Evolutionary conservation across 1,284 basidiomycete species (phyloP), one percentile per base, ranked within the genome.

Genomic region (Caloboletus inedulis): DNA sequence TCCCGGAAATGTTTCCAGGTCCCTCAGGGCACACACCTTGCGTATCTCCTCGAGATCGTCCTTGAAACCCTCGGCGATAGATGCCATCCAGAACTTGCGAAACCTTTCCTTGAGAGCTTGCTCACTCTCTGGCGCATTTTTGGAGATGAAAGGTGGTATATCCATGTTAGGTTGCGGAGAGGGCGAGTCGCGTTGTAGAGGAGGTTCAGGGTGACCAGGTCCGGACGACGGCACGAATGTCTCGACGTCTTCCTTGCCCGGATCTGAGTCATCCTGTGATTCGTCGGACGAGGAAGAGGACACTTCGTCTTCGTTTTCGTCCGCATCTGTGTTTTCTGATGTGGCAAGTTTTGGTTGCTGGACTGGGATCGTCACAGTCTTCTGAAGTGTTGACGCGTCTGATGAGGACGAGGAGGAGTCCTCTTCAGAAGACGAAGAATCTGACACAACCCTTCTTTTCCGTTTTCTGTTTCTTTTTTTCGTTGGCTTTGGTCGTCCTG

Each of bases 11-110:
- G 2, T 6, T 18, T 3, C 4, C 25, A 35, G 3, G 4, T 30
- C 23, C 1, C 7, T 25, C 9, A 7, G n/a, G 19, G 31, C 54
- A 39, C 54, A 21, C 25, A 51, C 88, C 76, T 89, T 23, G 39
- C 84, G 81, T 60, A 91, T 84, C 60, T 84, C 77, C 61, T 89
- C 85, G 18, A 91, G 72, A 65, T 91, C 89, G 47, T 87, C 83
- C 55, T 79, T 79, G 69, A 91, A 91, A 16, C 81, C 87, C 65
- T 91, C 88, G 1, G 84, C 88, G 4, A 91, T 77, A 3, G 83
- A 80, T 3, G 80, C 69, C 87, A 91, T 89, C 87, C 88, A 91
- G 63, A 91, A 89, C 63, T 84, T 84, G 51, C 81, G 73, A 63
- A 91, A 91, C 39, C 75, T 79, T 27, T 80, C 80, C 58, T 80